These are phyloP conservation scores for Myxozyma vanderwaltii DNA, from an alignment of 805 yeast species.

Conservation along the genomic window DNA sequence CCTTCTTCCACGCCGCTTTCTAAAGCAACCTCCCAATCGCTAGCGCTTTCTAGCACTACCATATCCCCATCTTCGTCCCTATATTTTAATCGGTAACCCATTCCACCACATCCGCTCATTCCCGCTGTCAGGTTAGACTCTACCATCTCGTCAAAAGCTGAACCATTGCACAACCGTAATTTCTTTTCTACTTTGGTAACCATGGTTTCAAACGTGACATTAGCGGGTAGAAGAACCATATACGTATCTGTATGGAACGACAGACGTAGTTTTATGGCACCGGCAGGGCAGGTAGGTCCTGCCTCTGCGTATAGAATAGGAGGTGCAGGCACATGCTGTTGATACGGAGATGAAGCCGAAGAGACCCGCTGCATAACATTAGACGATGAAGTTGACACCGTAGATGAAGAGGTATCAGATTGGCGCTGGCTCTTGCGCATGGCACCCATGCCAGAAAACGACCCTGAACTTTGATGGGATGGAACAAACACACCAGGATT, in stretches of 20 bases:
- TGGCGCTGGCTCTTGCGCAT: background rate
- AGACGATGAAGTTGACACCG: conserved; percentile 2
- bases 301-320: background rate
- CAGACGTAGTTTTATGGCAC: conserved; percentile 42
- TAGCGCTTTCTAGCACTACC: conserved; percentile 46
- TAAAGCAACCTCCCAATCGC: conserved; percentile 31
- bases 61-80: conserved; percentile 95
- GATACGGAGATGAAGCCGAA: conserved; percentile 1
- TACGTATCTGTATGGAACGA: conserved; percentile 50
- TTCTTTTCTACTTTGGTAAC: conserved; percentile 60
- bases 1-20: conserved; percentile 27
- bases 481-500: conserved; percentile 13
- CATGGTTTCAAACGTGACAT: conserved; percentile 55
- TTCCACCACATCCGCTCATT: conserved; percentile 7
- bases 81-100: conserved; percentile 58
- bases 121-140: conserved; percentile 32
- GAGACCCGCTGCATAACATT: conserved; percentile 10
- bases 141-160: conserved; percentile 38
- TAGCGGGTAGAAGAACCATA: conserved; percentile 62
- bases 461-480: conserved; percentile 7
- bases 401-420: conserved; percentile 14
- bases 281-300: conserved; percentile 11
- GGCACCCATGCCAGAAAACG: conserved; percentile 2
- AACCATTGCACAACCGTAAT: conserved; percentile 56
- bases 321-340: conserved; percentile 1